Conservation (phyloP, 441 rosid species). For the Aleurites moluccanus region DNA sequence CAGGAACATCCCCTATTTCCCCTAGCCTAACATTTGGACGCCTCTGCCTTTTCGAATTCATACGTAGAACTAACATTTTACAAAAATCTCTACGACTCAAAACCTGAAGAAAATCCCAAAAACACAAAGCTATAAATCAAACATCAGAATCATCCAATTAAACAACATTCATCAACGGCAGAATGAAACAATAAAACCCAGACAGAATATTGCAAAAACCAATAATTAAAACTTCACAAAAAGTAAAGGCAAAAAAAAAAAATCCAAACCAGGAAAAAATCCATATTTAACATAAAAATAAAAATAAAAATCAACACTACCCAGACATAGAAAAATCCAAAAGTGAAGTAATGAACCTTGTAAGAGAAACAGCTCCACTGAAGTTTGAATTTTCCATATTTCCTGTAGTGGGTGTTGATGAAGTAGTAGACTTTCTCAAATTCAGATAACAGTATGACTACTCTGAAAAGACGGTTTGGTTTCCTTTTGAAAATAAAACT, state of each 20-base stretch:
- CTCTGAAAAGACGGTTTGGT: neutral
- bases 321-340: neutral
- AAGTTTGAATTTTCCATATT: constrained; percentile 24
- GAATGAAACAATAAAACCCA: constrained; percentile 8
- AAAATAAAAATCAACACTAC: neutral
- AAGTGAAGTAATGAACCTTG: constrained; percentile 25
- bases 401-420: constrained; percentile 8
- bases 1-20: constrained; percentile 57
- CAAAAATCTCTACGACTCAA: constrained; percentile 19
- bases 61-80: constrained; percentile 44
- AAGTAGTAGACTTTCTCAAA: neutral
- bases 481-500: neutral
- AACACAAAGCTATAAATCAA: constrained; percentile 23
- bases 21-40: constrained; percentile 63
- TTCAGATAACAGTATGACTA: neutral
- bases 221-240: neutral
- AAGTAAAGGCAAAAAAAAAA: neutral
- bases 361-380: constrained; percentile 12
- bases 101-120: constrained; percentile 26
- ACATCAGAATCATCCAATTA: constrained; percentile 10
- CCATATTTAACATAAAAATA: neutral
- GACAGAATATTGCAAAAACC: neutral
- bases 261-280: neutral
- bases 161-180: neutral
- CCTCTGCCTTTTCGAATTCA: constrained; percentile 55